These are phyloP conservation scores for Sugiyamaella smithiae DNA, from an alignment of 805 yeast species.

Conservation along the genomic window DNA sequence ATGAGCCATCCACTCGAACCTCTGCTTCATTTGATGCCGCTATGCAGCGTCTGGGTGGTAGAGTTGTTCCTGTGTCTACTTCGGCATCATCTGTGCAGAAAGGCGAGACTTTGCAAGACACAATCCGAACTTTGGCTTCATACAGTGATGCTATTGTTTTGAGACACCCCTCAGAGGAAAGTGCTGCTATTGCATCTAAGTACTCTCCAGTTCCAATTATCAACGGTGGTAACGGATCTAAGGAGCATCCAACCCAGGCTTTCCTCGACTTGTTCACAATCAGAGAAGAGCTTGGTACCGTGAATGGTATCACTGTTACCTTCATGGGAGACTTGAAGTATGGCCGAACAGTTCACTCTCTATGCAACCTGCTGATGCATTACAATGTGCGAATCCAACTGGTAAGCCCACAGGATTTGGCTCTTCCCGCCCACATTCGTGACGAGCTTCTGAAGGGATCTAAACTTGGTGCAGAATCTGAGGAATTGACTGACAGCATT, in stretches of 20 bases:
- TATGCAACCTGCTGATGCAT: conserved; percentile 83
- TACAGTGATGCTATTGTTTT: conserved; percentile 95
- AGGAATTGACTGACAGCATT: conserved; percentile 76
- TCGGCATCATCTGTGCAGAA: conserved; percentile 91
- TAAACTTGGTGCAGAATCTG: conserved; percentile 71
- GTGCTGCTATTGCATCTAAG: conserved; percentile 92
- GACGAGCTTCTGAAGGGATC: conserved; percentile 63
- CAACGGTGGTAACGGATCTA: conserved; percentile 97
- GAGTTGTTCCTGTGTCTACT: conserved; percentile 84
- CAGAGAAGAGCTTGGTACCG: conserved; percentile 98
- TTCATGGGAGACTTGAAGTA: conserved; percentile 98
- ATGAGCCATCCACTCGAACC: conserved; percentile 98
- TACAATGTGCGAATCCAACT: conserved; percentile 92
- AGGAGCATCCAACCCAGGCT: conserved; percentile 99
- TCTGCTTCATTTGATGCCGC: conserved; percentile 97
- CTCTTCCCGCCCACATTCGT: conserved; percentile 72
- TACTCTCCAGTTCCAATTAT: conserved; percentile 95
- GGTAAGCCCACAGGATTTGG: conserved; percentile 85
- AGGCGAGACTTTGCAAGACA: conserved; percentile 97
- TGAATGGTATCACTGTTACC: conserved; percentile 95
- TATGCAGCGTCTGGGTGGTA: conserved; percentile 99
- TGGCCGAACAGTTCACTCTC: conserved; percentile 98
- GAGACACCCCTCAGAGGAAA: conserved; percentile 92
- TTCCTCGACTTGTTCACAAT: conserved; percentile 95
- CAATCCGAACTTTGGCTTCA: conserved; percentile 90